phyloP scores from a whole-genome alignment of 495 filamentous ascomycete species.

The Hypoxylon rickii region DNA sequence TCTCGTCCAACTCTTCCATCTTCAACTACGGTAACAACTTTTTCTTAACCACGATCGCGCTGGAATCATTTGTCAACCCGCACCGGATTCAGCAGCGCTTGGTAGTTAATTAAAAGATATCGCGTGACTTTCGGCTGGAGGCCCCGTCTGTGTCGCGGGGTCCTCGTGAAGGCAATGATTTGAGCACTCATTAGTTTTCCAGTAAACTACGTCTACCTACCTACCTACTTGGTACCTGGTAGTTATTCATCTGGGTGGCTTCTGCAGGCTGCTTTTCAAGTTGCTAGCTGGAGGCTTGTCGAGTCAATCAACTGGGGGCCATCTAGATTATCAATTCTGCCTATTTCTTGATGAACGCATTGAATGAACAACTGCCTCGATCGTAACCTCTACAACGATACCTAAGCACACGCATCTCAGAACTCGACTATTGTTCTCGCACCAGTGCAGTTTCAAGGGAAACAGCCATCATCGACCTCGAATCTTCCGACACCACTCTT shows the following conservation, averaged over 20 bases:
- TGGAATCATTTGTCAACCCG: background rate
- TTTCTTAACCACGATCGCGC: background rate
- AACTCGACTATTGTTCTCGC: slow-evolving; percentile 22
- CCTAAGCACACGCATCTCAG: too few species aligned
- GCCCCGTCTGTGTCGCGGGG: slow-evolving; percentile 18
- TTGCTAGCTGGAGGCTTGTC: too few species aligned
- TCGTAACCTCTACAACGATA: slow-evolving; percentile 31
- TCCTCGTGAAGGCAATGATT: slow-evolving; percentile 30
- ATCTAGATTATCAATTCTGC: slow-evolving; percentile 32
- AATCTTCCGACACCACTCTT: slow-evolving; percentile 3
- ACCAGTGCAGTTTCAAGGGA: slow-evolving; percentile 10
- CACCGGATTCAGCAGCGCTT: slow-evolving; percentile 23
- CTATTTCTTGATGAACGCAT: slow-evolving; percentile 32
- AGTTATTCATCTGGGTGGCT: too few species aligned
- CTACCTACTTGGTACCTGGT: too few species aligned
- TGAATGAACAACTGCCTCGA: slow-evolving; percentile 30
- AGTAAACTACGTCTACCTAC: background rate
- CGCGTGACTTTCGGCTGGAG: slow-evolving; percentile 12
- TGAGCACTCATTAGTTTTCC: slow-evolving; percentile 13
- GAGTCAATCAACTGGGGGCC: slow-evolving; percentile 25
- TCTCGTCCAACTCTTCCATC: background rate
- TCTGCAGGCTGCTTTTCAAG: too few species aligned
- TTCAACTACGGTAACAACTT: slow-evolving; percentile 3
- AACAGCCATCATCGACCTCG: slow-evolving; percentile 2
- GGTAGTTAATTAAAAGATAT: slow-evolving; percentile 14